Conservation (phyloP, 345 rosid species). For the Triadica sebifera region DNA sequence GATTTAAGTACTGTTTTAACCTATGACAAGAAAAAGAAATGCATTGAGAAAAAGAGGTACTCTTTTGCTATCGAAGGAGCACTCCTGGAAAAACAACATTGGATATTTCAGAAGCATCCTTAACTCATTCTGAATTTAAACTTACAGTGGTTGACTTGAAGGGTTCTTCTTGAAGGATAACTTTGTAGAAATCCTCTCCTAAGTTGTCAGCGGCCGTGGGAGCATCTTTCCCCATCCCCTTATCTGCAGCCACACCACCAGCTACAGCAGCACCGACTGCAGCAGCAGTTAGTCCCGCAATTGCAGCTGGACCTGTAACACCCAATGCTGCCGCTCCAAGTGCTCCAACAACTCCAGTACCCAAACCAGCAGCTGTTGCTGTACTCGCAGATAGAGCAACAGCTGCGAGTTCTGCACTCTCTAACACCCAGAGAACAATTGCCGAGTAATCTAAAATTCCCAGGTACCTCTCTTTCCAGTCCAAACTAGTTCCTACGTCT, state of each 20-base stretch:
- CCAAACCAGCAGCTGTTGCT: slow-evolving; percentile 77
- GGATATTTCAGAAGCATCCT: not conserved
- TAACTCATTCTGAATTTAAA: not conserved
- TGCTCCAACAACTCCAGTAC: slow-evolving; percentile 74
- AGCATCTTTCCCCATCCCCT: slow-evolving; percentile 61
- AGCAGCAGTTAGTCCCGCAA: slow-evolving; percentile 64
- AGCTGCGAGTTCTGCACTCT: slow-evolving; percentile 77
- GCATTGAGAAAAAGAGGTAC: not conserved
- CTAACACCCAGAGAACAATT: slow-evolving; percentile 74
- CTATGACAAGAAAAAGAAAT: slow-evolving; percentile 30
- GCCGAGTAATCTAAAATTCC: slow-evolving; percentile 82
- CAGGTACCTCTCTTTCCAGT: slow-evolving; percentile 73
- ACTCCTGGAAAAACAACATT: not conserved
- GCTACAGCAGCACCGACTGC: slow-evolving; percentile 87
- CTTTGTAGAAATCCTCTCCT: slow-evolving; percentile 74
- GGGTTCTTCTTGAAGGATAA: slow-evolving; percentile 78
- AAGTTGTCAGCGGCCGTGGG: slow-evolving; percentile 63
- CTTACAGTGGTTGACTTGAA: slow-evolving; percentile 78
- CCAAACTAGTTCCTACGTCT: slow-evolving; percentile 39
- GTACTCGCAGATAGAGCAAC: slow-evolving; percentile 62
- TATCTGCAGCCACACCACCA: slow-evolving; percentile 69
- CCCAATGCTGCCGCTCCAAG: slow-evolving; percentile 76
- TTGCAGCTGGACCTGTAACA: slow-evolving; percentile 63
- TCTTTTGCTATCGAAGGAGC: not conserved
- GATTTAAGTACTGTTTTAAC: slow-evolving; percentile 70